Percentiles rank a stretch among this genome's conserved stretches.
Evolutionary conservation across 805 yeast species (phyloP).

Genomic region (Candida maesae): DNA sequence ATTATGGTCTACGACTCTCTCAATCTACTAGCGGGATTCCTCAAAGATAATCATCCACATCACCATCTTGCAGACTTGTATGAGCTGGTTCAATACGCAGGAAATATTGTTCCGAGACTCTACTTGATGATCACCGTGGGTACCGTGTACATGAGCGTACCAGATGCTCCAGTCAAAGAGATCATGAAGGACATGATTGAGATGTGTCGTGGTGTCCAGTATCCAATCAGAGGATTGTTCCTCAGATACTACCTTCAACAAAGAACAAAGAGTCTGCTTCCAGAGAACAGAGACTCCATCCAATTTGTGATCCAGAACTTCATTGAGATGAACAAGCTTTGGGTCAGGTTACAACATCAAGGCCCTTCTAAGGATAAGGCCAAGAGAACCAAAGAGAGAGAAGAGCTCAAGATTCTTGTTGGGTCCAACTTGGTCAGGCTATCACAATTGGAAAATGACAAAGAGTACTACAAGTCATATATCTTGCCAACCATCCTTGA

Average conservation of each 20-base stretch:
- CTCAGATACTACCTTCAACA: slow-evolving; percentile 86
- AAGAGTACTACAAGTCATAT: slow-evolving; percentile 38
- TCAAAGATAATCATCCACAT: slow-evolving; percentile 63
- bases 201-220: slow-evolving; percentile 96
- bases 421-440: slow-evolving; percentile 90
- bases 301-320: slow-evolving; percentile 82
- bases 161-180: slow-evolving; percentile 77
- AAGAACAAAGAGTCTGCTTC: slow-evolving; percentile 54
- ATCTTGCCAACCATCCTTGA: slow-evolving; percentile 80
- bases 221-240: slow-evolving; percentile 89
- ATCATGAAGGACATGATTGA: slow-evolving; percentile 95
- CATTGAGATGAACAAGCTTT: slow-evolving; percentile 94
- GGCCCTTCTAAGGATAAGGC: slow-evolving; percentile 84
- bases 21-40: slow-evolving; percentile 57
- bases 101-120: slow-evolving; percentile 86
- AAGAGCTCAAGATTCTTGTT: slow-evolving; percentile 84
- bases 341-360: slow-evolving; percentile 96
- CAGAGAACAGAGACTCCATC: slow-evolving; percentile 57
- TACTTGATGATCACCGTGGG: slow-evolving; percentile 96
- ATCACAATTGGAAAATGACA: slow-evolving; percentile 76
- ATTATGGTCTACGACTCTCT: slow-evolving; percentile 80
- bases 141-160: slow-evolving; percentile 73
- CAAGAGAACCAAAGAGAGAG: slow-evolving; percentile 72
- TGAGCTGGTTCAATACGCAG: slow-evolving; percentile 92
- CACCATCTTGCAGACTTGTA: slow-evolving; percentile 84